Evolutionary conservation across 371 early-diverging fungal species (phyloP).

Genomic region (Mortierella sp.): DNA sequence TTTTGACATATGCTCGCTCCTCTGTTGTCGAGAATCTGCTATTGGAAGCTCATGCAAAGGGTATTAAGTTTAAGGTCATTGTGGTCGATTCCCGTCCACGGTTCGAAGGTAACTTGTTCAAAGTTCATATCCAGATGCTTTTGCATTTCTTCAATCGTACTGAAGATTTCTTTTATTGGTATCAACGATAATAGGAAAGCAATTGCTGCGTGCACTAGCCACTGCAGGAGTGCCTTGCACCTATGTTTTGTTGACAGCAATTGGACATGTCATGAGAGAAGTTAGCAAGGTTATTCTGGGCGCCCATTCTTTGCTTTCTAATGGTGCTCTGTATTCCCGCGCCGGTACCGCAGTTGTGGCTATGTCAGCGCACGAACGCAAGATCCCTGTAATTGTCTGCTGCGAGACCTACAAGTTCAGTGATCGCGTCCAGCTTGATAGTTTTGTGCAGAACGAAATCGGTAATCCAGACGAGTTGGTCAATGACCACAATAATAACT

Average conservation of each 20-base stretch:
- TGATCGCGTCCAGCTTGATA: constrained; percentile 93
- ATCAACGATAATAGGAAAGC: constrained; percentile 65
- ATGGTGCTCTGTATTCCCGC: constrained; percentile 94
- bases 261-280: constrained; percentile 83
- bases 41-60: constrained; percentile 79
- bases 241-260: constrained; percentile 74
- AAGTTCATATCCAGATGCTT: not conserved
- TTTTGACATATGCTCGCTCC: constrained; percentile 92
- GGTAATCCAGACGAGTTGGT: constrained; percentile 89
- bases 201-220: constrained; percentile 72
- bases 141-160: not conserved
- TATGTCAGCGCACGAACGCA: constrained; percentile 88
- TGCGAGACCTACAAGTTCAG: constrained; percentile 98
- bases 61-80: constrained; percentile 91
- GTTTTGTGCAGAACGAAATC: constrained; percentile 96
- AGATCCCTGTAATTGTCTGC: constrained; percentile 95
- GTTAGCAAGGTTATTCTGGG: constrained; percentile 96
- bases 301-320: constrained; percentile 91
- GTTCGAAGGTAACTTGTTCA: constrained; percentile 76
- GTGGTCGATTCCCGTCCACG: constrained; percentile 94
- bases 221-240: constrained; percentile 83
- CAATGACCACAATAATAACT: constrained; percentile 64
- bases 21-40: constrained; percentile 86
- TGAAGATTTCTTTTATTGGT: not conserved
- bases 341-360: constrained; percentile 95